phyloP scores from a whole-genome alignment of 208 protist species.

The Tetramitus jugosus region DNA sequence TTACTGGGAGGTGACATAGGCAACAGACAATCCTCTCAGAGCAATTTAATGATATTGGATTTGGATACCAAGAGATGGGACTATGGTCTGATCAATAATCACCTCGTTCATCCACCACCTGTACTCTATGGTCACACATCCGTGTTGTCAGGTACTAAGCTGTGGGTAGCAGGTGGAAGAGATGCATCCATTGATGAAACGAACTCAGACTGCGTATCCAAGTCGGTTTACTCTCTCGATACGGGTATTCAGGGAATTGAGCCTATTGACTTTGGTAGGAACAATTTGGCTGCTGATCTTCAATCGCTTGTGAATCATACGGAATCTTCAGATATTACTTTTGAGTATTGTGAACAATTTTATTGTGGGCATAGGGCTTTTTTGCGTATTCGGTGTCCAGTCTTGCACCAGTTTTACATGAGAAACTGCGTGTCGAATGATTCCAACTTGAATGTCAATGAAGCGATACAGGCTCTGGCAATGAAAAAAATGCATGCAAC shows the following conservation, averaged over 20 bases:
- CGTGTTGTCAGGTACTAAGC: not conserved
- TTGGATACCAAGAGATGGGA: conserved; percentile 6
- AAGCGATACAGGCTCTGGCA: not conserved
- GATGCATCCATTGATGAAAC: too few species aligned
- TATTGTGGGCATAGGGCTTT: not conserved
- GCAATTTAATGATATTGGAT: not conserved
- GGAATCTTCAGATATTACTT: not conserved
- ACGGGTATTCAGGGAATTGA: not conserved
- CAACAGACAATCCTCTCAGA: not conserved
- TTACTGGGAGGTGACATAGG: not conserved
- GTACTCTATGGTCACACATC: not conserved
- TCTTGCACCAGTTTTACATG: not conserved
- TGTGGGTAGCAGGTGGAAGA: conserved; percentile 11
- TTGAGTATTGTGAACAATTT: not conserved
- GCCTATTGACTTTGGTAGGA: conserved; percentile 1
- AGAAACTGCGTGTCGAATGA: not conserved
- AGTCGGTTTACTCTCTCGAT: not conserved
- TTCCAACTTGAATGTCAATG: not conserved
- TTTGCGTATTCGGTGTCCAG: not conserved
- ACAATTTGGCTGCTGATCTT: not conserved
- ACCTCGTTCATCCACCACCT: not conserved
- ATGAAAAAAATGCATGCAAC: not conserved
- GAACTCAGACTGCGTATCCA: not conserved
- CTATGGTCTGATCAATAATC: not conserved
- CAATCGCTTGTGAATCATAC: not conserved